phyloP scores from a whole-genome alignment of 192 early-diverging fungal genomes.

The Coemansia reversa region DNA sequence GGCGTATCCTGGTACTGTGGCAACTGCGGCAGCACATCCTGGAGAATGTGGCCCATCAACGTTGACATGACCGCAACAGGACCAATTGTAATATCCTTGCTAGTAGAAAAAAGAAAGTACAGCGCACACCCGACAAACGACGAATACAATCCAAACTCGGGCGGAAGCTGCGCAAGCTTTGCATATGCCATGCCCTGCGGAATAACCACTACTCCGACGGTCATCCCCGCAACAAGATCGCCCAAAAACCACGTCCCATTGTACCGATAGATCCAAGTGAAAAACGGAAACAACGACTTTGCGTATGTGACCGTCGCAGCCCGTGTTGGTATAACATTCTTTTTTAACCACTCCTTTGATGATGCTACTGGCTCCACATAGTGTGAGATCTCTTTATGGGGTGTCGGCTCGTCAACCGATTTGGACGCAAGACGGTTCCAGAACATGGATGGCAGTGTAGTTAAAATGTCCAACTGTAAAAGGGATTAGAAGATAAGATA shows the following conservation, averaged over 20 bases:
- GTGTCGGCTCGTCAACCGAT: neutral
- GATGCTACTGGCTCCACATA: slow-evolving; percentile 51
- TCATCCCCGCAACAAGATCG: slow-evolving; percentile 71
- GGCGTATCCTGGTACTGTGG: slow-evolving; percentile 58
- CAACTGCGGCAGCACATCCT: slow-evolving; percentile 36
- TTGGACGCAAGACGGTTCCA: slow-evolving; percentile 1
- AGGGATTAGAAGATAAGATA: neutral
- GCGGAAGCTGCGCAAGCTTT: slow-evolving; percentile 70
- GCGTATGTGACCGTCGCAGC: slow-evolving; percentile 15
- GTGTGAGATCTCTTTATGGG: slow-evolving; percentile 8
- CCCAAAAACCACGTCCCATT: slow-evolving; percentile 63
- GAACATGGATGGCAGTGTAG: neutral
- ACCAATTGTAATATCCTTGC: slow-evolving; percentile 73
- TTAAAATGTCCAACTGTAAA: neutral
- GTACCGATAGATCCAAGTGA: slow-evolving; percentile 53
- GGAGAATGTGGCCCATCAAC: slow-evolving; percentile 65
- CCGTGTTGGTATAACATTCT: slow-evolving; percentile 3
- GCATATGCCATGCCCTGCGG: slow-evolving; percentile 76
- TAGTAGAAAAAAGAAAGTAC: slow-evolving; percentile 73
- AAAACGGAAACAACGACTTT: slow-evolving; percentile 51
- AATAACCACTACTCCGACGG: slow-evolving; percentile 70
- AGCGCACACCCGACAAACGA: slow-evolving; percentile 67
- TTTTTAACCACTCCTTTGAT: slow-evolving; percentile 29
- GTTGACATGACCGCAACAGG: slow-evolving; percentile 77
- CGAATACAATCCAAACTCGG: slow-evolving; percentile 76